Percentiles rank a stretch among this genome's conserved stretches.
phyloP scores from a whole-genome alignment of 495 filamentous ascomycete genomes.

The Tuber borchii region DNA sequence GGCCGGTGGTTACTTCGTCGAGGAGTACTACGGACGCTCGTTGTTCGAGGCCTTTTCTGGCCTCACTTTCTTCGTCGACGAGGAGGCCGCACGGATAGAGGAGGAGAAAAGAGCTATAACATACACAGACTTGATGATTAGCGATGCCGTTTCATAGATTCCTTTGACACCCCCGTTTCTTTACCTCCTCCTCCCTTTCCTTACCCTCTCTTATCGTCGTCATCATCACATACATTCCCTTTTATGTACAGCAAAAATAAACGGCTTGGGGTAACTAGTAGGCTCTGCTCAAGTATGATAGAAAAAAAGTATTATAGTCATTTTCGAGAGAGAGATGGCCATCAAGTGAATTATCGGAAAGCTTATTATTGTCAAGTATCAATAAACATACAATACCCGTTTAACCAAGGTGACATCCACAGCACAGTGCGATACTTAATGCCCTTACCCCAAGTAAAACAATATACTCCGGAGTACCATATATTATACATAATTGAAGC shows the following conservation, averaged over 20 bases:
- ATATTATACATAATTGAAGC: neutral
- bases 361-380: neutral
- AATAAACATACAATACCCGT: neutral
- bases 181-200: neutral
- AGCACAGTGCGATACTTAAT: neutral
- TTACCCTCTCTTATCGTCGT: neutral
- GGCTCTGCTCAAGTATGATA: neutral
- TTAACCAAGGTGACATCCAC: neutral
- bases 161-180: neutral
- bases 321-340: neutral
- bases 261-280: neutral
- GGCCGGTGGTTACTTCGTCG: slow-evolving; percentile 77
- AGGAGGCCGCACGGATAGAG: slow-evolving; percentile 50
- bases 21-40: slow-evolving; percentile 70
- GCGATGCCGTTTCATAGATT: slow-evolving; percentile 27
- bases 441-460: neutral
- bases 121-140: slow-evolving; percentile 32
- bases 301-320: neutral
- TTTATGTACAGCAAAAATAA: neutral
- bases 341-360: neutral
- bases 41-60: slow-evolving; percentile 87
- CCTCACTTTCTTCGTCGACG: slow-evolving; percentile 72
- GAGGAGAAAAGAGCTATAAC: slow-evolving; percentile 21
- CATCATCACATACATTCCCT: neutral
- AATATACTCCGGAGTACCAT: neutral